phyloP scores from a whole-genome alignment of 2,329 filamentous ascomycete genomes.

The Aspergillus hiratsukae region DNA sequence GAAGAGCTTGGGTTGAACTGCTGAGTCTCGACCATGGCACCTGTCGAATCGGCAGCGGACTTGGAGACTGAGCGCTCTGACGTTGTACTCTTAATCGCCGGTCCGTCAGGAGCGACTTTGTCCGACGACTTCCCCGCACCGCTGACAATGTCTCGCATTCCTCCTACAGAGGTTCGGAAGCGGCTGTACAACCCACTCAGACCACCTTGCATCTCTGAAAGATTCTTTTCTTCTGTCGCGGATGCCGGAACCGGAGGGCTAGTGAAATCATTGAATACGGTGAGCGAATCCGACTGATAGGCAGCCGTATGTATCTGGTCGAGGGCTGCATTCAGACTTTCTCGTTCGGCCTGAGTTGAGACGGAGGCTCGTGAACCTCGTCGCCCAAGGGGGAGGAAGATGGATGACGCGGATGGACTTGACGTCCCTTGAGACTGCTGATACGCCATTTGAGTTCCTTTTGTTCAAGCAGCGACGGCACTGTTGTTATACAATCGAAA shows the following conservation, averaged over 20 bases:
- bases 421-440: constrained; percentile 34
- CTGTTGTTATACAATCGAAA: not conserved
- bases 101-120: constrained; percentile 20
- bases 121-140: constrained; percentile 30
- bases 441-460: constrained; percentile 29
- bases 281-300: constrained; percentile 78
- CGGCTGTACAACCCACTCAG: constrained; percentile 85
- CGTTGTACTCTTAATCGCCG: constrained; percentile 22
- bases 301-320: constrained; percentile 85
- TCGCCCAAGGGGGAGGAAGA: constrained; percentile 42
- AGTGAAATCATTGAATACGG: constrained; percentile 91
- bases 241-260: constrained; percentile 57
- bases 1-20: constrained; percentile 27
- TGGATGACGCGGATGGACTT: constrained; percentile 43
- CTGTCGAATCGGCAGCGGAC: constrained; percentile 20
- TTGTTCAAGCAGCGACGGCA: constrained; percentile 6
- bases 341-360: constrained; percentile 59
- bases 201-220: constrained; percentile 76
- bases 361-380: constrained; percentile 50
- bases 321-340: constrained; percentile 70
- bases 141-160: constrained; percentile 52
- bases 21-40: constrained; percentile 18
- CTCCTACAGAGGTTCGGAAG: constrained; percentile 76
- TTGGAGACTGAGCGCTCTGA: constrained; percentile 24
- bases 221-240: constrained; percentile 62